Percentiles rank a stretch among this genome's conserved stretches.
phyloP scores from a whole-genome alignment of 2,329 filamentous ascomycete genomes.

The Pseudocercospora fijiensis region DNA sequence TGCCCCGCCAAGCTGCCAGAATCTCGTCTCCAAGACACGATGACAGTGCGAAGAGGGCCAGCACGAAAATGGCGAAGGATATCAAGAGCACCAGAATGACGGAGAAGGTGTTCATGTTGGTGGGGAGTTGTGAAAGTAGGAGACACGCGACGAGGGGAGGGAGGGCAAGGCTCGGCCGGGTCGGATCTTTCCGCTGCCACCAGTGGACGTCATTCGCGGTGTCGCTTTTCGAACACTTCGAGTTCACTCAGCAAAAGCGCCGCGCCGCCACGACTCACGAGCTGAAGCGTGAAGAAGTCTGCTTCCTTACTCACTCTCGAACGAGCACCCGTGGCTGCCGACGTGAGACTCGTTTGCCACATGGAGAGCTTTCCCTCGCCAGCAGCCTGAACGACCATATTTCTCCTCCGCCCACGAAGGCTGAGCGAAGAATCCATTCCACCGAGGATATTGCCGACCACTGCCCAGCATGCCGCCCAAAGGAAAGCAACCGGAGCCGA shows the following conservation, averaged over 20 bases:
- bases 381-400: constrained; percentile 21
- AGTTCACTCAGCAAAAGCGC: background rate
- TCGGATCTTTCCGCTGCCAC: background rate
- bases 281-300: background rate
- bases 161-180: background rate
- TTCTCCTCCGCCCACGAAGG: constrained; percentile 16
- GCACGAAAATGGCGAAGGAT: constrained; percentile 29
- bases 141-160: background rate
- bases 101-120: constrained; percentile 26
- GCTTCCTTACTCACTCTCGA: background rate
- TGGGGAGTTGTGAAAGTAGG: background rate
- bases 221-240: background rate
- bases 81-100: constrained; percentile 27
- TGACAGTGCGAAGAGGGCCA: constrained; percentile 54
- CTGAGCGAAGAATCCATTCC: constrained; percentile 13
- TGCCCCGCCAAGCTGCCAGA: constrained; percentile 48
- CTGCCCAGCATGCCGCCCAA: constrained; percentile 70
- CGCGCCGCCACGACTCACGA: background rate
- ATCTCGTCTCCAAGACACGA: constrained; percentile 57
- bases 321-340: constrained; percentile 18
- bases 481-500: constrained; percentile 48
- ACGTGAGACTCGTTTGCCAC: constrained; percentile 19
- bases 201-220: background rate
- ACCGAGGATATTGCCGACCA: constrained; percentile 11
- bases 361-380: constrained; percentile 41